phyloP scores from a whole-genome alignment of 331 rosid species.

The Saraca asoca region DNA sequence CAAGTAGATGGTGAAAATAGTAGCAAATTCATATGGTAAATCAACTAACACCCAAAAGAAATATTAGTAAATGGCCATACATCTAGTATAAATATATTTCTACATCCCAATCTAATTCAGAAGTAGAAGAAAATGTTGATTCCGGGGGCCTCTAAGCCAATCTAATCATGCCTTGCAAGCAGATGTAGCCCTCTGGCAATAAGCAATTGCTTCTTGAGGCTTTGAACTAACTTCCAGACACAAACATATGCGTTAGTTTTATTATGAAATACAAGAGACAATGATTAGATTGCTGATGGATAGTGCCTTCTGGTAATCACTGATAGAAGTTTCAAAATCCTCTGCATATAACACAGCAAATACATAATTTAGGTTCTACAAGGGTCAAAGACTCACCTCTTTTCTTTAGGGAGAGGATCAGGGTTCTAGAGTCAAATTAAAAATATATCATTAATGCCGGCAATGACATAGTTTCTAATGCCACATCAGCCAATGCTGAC shows the following conservation, averaged over 20 bases:
- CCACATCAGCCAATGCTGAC: constrained; percentile 89
- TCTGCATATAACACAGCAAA: constrained; percentile 53
- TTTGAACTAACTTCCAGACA: constrained; percentile 78
- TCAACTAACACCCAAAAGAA: no score
- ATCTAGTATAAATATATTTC: no score
- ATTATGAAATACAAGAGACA: constrained; percentile 16
- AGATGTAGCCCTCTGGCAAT: constrained; percentile 76
- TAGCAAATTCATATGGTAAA: no score
- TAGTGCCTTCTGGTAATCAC: constrained; percentile 85
- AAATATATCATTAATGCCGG: constrained; percentile 18
- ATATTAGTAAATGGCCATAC: no score
- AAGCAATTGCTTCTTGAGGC: constrained; percentile 80
- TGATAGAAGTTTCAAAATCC: constrained; percentile 90
- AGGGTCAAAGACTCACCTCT: constrained; percentile 3
- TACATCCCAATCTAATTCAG: constrained; percentile 46
- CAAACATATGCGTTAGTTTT: constrained; percentile 79
- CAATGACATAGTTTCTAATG: constrained; percentile 85
- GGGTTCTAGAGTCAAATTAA: neutral
- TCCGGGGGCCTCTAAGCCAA: constrained; percentile 60
- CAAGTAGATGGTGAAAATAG: no score
- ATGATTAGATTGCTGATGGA: constrained; percentile 41
- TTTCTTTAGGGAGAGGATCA: neutral
- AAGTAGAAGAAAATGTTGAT: constrained; percentile 48
- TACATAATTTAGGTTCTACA: constrained; percentile 26
- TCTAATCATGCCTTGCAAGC: constrained; percentile 71